These are phyloP conservation scores for Klebsormidium nitens DNA, from an alignment of 139 green algal genomes.

Conservation along the genomic window DNA sequence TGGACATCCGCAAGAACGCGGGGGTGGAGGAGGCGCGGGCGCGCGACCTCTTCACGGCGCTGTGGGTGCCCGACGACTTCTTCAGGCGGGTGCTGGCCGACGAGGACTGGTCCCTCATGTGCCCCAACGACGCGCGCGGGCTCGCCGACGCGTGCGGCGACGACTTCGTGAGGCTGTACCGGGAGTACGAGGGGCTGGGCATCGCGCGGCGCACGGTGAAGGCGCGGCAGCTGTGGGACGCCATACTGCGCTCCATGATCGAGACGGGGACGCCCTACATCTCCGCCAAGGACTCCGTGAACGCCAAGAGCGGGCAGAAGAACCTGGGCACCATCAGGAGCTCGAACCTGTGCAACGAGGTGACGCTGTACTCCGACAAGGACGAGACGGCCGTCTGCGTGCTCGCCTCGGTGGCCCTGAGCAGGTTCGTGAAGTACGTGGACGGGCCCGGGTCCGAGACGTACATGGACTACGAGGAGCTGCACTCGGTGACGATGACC, in stretches of 20 bases:
- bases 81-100: constrained; percentile 70
- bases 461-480: constrained; percentile 51
- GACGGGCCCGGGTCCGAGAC: constrained; percentile 67
- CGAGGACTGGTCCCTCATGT: constrained; percentile 91
- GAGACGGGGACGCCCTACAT: constrained; percentile 99
- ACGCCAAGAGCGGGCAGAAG: constrained; percentile 93
- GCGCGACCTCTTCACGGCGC: constrained; percentile 96
- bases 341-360: constrained; percentile 99
- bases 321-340: constrained; percentile 94
- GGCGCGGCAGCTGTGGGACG: constrained; percentile 97
- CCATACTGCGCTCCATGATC: constrained; percentile 86
- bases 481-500: constrained; percentile 50
- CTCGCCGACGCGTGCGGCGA: constrained; percentile 92
- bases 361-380: constrained; percentile 88
- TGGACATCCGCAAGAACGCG: constrained; percentile 98
- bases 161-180: constrained; percentile 86
- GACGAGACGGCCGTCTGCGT: constrained; percentile 99
- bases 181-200: constrained; percentile 59
- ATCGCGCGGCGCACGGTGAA: constrained; percentile 68
- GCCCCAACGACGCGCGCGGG: constrained; percentile 91
- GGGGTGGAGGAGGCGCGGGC: constrained; percentile 90
- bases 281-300: constrained; percentile 72
- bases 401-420: constrained; percentile 93
- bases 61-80: constrained; percentile 98
- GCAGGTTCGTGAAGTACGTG: constrained; percentile 81